phyloP scores from a whole-genome alignment of 2,329 filamentous ascomycete species.

The Rhynchosporium agropyri region DNA sequence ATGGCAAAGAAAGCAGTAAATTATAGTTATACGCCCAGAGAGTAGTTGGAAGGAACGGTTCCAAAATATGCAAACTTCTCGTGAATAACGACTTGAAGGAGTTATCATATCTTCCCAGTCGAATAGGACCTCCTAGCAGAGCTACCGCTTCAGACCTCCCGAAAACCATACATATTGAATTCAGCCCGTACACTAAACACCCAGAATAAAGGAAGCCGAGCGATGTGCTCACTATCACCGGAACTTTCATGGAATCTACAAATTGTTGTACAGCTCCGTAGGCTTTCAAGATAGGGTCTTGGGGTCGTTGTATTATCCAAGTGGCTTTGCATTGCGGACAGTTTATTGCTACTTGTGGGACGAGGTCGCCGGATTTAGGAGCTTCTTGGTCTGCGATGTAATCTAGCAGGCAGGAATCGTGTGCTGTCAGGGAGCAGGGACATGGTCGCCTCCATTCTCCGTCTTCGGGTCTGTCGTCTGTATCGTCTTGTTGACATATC shows the following conservation, averaged over 20 bases:
- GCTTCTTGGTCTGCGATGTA: conserved; percentile 92
- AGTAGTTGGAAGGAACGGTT: conserved; percentile 37
- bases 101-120: not conserved
- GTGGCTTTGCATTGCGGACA: conserved; percentile 90
- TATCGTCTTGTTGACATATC: conserved; percentile 63
- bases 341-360: conserved; percentile 63
- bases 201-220: conserved; percentile 52
- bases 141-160: conserved; percentile 58
- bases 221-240: conserved; percentile 39
- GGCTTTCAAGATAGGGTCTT: conserved; percentile 64
- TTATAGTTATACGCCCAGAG: conserved; percentile 7
- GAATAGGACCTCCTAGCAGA: conserved; percentile 23
- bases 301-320: conserved; percentile 75
- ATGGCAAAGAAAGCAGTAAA: conserved; percentile 57
- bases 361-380: conserved; percentile 53
- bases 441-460: conserved; percentile 82
- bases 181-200: conserved; percentile 60
- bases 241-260: conserved; percentile 34
- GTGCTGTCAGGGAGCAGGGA: conserved; percentile 85
- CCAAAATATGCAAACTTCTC: conserved; percentile 16
- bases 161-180: conserved; percentile 67
- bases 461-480: conserved; percentile 50
- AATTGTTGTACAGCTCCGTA: conserved; percentile 32
- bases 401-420: conserved; percentile 85
- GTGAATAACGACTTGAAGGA: not conserved